Base-by-base conservation (phyloP, 805 yeast species). In the Candida rishiriensis region DNA sequence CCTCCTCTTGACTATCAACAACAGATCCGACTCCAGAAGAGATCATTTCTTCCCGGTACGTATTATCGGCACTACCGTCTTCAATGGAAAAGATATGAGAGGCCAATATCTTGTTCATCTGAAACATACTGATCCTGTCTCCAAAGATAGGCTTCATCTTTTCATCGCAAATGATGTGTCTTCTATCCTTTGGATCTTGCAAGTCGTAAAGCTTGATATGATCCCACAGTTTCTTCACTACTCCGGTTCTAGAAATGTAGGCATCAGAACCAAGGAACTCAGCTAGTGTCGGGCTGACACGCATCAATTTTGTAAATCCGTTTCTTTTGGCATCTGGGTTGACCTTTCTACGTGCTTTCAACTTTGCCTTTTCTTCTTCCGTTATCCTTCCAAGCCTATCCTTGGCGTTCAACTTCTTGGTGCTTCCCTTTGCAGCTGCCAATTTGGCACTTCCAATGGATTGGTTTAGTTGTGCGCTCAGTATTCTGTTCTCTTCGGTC, bases 211-310 rank as follows among this genome's bases (percentile, higher is more conserved):
- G 75, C 53, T 80, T 82, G 44, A 88, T 84, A 60, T 88, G 78
- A 12, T 70, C 74, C 95, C 95, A 86, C 5, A 85, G 59, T 38
- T 63, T 63, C 49, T 83, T 83, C 10, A 85, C 89, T 14, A 84
- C 81, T 57, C 83, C 83, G 0, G 91, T 81, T 52, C 95, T 66
- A 3, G 90, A 72, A 36, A 78, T 56, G 43, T 64, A 70, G 2
- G 58, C 58, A 1, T 59, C 44, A 15, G 55, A 66, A 1, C 75
- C 77, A 9, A 86, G 57, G 13, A 87, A 59, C 3, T 59, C 69
- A 40, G 71, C 69, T 29, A 87, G 68, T 33, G 72, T 73, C 2
- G 74, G 69, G 29, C 85, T 77, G 18, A 85, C 59, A 10, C 61
- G 60, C 61, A 72, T 59, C 15, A 75, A 77, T 33, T 69, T 67